Conservation (phyloP, 2,329 filamentous ascomycete genomes). For the Xylaria sp. region DNA sequence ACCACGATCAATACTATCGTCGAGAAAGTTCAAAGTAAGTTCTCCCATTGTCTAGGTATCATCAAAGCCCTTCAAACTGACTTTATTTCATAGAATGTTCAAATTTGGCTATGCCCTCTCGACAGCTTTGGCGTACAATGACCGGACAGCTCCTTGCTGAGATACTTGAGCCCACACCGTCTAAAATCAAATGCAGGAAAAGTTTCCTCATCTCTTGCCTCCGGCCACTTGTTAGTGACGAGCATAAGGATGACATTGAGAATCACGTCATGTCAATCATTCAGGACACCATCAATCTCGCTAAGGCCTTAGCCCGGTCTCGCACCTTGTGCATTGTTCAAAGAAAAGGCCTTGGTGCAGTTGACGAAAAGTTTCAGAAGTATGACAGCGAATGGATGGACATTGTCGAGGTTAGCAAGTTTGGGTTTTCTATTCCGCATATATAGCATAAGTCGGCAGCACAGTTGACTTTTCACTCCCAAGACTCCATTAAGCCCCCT, state of each 20-base stretch:
- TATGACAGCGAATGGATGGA: conserved; percentile 23
- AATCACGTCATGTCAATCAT: neutral
- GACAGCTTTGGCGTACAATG: conserved; percentile 16
- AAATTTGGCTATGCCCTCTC: neutral
- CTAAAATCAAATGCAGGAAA: neutral
- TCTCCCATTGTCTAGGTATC: neutral
- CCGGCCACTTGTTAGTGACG: neutral
- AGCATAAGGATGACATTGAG: neutral
- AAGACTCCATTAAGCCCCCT: neutral
- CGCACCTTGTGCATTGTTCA: neutral
- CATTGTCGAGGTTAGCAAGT: conserved; percentile 20
- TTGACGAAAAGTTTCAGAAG: neutral
- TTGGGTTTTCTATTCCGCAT: neutral
- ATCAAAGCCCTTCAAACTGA: neutral
- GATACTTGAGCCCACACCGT: too few species aligned
- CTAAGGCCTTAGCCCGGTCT: conserved; percentile 11
- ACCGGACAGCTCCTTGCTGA: conserved; percentile 12
- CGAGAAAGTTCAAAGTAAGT: neutral
- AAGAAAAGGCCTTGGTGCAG: neutral
- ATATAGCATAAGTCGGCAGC: too few species aligned
- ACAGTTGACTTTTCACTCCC: neutral
- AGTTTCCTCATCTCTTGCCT: neutral
- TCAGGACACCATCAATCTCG: neutral
- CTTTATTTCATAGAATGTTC: neutral
- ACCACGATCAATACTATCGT: neutral